These are phyloP conservation scores for Musa acuminata DNA, from an alignment of 176 grass and related monocot species.

Conservation along the genomic window DNA sequence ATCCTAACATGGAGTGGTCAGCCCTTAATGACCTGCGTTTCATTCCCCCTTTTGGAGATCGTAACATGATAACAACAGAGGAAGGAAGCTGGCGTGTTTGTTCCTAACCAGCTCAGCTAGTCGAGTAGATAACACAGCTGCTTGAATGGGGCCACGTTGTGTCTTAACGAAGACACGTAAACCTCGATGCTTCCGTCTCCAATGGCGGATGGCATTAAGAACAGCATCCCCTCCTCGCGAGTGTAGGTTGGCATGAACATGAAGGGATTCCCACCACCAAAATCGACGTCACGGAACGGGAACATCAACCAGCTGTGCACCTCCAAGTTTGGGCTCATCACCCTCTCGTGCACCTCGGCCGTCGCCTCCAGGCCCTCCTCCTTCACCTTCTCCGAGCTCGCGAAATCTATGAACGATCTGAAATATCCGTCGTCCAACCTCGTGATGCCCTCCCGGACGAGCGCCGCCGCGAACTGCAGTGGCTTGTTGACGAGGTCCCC, in stretches of 20 bases:
- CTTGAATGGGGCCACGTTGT: constrained; percentile 11
- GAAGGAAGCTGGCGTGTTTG: too few species aligned
- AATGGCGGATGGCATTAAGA: constrained; percentile 17
- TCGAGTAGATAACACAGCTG: constrained; percentile 13
- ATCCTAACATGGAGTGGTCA: too few species aligned
- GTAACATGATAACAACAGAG: too few species aligned
- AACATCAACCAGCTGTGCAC: constrained; percentile 36
- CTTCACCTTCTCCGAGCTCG: constrained; percentile 20
- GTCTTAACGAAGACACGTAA: constrained; percentile 14
- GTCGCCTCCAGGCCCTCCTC: constrained; percentile 20
- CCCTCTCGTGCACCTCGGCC: neutral
- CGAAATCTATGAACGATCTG: constrained; percentile 33
- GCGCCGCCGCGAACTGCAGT: neutral
- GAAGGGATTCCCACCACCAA: constrained; percentile 26
- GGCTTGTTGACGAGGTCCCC: constrained; percentile 14
- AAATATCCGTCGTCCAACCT: constrained; percentile 29
- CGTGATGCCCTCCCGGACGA: constrained; percentile 14
- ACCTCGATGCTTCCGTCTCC: constrained; percentile 26
- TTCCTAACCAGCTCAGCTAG: neutral
- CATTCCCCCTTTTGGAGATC: too few species aligned
- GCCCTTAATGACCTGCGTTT: too few species aligned
- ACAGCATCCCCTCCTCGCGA: constrained; percentile 28
- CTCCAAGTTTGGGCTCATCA: constrained; percentile 25
- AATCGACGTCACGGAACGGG: constrained; percentile 27
- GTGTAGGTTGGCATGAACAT: constrained; percentile 26